phyloP scores from a whole-genome alignment of 805 yeast genomes.

The Blastobotrys peoriensis region DNA sequence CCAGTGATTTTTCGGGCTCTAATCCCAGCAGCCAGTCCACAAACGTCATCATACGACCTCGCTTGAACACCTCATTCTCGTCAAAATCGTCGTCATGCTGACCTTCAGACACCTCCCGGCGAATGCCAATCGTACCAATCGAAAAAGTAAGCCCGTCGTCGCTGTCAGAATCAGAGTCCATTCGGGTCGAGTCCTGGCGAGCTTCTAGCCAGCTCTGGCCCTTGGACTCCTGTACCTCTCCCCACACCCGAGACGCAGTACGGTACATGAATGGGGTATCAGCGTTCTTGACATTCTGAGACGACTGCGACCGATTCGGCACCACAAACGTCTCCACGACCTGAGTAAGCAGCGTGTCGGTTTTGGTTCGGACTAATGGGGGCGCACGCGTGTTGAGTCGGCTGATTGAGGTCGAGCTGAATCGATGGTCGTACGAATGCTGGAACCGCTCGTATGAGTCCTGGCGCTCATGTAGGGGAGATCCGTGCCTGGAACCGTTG shows the following conservation, averaged over 20 bases:
- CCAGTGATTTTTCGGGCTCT: constrained; percentile 1
- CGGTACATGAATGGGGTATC: constrained; percentile 21
- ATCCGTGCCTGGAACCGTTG: too few relatives aligned
- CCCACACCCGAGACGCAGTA: constrained; percentile 26
- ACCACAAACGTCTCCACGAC: constrained; percentile 2
- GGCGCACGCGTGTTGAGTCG: background rate
- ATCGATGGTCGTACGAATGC: constrained; percentile 12
- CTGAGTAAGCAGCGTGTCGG: background rate
- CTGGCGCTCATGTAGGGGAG: background rate
- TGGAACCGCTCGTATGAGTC: background rate
- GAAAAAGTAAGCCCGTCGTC: background rate
- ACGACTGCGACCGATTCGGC: background rate
- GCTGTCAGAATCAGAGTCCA: constrained; percentile 2
- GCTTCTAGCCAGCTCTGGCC: constrained; percentile 20
- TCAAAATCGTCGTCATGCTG: constrained; percentile 5
- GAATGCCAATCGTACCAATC: background rate
- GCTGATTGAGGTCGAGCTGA: constrained; percentile 5
- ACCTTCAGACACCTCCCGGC: background rate
- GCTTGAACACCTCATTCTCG: constrained; percentile 13
- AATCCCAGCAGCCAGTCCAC: constrained; percentile 23
- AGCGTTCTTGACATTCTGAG: constrained; percentile 12
- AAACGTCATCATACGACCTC: constrained; percentile 9
- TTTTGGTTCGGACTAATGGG: background rate
- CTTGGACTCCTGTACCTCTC: constrained; percentile 20
- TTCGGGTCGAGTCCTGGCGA: constrained; percentile 13